phyloP scores from a whole-genome alignment of 371 early-diverging fungal genomes.

The Zancudomyces culisetae region DNA sequence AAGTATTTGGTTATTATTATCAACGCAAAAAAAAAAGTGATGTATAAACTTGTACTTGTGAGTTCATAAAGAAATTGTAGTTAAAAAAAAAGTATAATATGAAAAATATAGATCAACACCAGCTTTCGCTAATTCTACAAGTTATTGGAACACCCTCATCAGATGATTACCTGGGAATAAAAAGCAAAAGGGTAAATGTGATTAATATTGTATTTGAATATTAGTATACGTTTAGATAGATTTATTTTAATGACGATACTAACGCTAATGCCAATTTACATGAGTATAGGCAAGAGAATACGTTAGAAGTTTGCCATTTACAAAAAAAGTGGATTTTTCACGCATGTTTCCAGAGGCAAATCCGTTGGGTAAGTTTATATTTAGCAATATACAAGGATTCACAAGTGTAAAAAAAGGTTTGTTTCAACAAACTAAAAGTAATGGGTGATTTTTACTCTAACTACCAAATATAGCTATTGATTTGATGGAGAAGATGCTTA shows the following conservation, averaged over 20 bases:
- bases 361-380: constrained; percentile 22
- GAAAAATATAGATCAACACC: constrained; percentile 40
- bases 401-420: constrained; percentile 28
- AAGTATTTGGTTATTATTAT: constrained; percentile 79
- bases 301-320: constrained; percentile 25
- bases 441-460: constrained; percentile 2
- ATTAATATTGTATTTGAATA: no score
- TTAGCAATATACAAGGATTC: constrained; percentile 84
- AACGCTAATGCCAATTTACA: no score
- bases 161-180: constrained; percentile 68
- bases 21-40: constrained; percentile 10
- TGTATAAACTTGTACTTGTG: constrained; percentile 57
- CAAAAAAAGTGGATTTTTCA: constrained; percentile 50
- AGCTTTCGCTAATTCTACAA: constrained; percentile 71
- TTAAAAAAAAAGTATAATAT: constrained; percentile 32
- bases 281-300: constrained; percentile 25
- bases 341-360: constrained; percentile 66
- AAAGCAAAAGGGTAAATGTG: constrained; percentile 44
- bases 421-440: neutral
- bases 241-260: no score
- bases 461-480: constrained; percentile 36
- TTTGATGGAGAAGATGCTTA: constrained; percentile 60
- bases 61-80: constrained; percentile 16
- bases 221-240: no score
- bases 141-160: constrained; percentile 91